phyloP scores from a whole-genome alignment of 768 basidiomycete species.

The Trametes sanguinea region DNA sequence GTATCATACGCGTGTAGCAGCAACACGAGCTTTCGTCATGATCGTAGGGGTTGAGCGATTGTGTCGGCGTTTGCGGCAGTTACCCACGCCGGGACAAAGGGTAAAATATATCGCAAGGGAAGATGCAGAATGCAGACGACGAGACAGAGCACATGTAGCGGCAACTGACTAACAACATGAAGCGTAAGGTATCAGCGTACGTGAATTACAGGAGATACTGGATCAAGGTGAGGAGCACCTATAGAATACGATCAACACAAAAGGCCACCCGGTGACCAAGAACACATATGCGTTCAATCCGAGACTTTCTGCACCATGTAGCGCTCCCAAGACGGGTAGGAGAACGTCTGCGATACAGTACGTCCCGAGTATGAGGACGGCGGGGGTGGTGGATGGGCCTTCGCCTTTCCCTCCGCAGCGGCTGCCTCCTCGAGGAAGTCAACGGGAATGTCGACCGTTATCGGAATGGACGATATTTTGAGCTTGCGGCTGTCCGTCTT shows the following conservation, averaged over 20 bases:
- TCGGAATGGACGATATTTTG: constrained; percentile 50
- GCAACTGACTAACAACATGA: too few relatives aligned
- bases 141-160: too few relatives aligned
- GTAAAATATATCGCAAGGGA: too few relatives aligned
- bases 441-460: constrained; percentile 41
- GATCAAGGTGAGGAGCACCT: too few relatives aligned
- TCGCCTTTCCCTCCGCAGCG: constrained; percentile 34
- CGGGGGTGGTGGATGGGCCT: constrained; percentile 34
- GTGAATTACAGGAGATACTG: too few relatives aligned
- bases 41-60: too few relatives aligned
- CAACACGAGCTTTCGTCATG: background rate
- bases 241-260: too few relatives aligned
- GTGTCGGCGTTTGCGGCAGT: too few relatives aligned
- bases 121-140: too few relatives aligned
- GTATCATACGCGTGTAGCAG: background rate
- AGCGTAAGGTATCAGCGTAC: too few relatives aligned
- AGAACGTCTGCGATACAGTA: constrained; percentile 41
- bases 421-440: constrained; percentile 19
- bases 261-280: too few relatives aligned
- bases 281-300: constrained; percentile 15
- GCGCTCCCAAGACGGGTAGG: constrained; percentile 67
- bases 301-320: constrained; percentile 51
- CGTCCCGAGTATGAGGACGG: constrained; percentile 28
- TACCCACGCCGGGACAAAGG: too few relatives aligned
- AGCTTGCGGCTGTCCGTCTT: constrained; percentile 54